Base-by-base conservation (phyloP, 345 rosid species). In the Eucalyptus pauciflora region DNA sequence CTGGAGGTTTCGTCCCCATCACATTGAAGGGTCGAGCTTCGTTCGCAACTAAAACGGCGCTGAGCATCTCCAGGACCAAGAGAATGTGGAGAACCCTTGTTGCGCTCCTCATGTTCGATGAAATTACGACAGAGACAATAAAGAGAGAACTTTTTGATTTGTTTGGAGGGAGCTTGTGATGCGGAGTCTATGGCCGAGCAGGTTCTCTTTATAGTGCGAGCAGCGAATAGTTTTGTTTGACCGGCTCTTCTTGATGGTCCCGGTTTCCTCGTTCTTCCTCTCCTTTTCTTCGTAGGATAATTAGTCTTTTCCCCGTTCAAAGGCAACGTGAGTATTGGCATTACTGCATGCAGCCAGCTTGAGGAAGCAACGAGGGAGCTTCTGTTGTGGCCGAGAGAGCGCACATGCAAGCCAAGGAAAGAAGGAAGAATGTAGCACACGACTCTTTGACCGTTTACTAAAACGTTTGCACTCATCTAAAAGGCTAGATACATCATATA, bases 1-100 rank as follows among this genome's bases (percentile, higher is more conserved):
- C 51, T 6, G 64, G 62, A 15, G 67, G 89, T 41, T 27, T 85
- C 45, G 29, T 54, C 60, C 8, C 50, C 86, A 49, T n/a, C 20
- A 71, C 69, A 27, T 49, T 69, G 16, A 90, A 50, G 41, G 89
- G 89, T 48, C 91, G 87, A 50, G 89, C 91, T 85, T 90, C 91
- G 7, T 29, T 85, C n/a, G 87, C 67, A 50, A 76, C 13, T 51
- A 60, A 52, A 25, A 56, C 10, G 41, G 86, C n/a, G 86, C 69
- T 87, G 76, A 87, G 15, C 46, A 67, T 67, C 60, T 43, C 83
- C 48, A 48, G 27, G 27, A 87, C 54, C 58, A 87, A 49, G 85
- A 87, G n/a, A 31, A 67, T 25, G 46, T n/a, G 52, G 58, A 64
- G 46, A 71, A 12, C 83, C 83, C 83, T 37, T 41, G 83, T 71